Evolutionary conservation across 1,284 basidiomycete genomes (phyloP).

Genomic region (Papiliotrema laurentii): DNA sequence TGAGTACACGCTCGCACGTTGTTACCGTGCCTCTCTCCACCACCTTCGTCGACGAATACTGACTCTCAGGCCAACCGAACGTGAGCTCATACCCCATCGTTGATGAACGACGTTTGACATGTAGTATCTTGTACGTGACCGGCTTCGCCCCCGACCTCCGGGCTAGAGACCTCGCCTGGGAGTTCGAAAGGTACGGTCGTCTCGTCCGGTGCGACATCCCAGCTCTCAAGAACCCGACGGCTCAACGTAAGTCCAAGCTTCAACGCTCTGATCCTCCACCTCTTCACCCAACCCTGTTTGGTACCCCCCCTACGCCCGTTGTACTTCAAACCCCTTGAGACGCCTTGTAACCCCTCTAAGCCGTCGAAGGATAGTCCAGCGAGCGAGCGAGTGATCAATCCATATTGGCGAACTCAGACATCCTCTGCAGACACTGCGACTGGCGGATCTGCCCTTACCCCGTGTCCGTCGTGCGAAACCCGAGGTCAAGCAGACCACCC

Average conservation of each 20-base stretch:
- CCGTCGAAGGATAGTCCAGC: neutral
- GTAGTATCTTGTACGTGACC: constrained; percentile 74
- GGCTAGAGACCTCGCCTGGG: constrained; percentile 74
- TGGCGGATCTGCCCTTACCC: too few species aligned
- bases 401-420: too few species aligned
- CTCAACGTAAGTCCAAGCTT: constrained; percentile 39
- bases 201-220: constrained; percentile 74
- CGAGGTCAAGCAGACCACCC: too few species aligned
- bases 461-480: too few species aligned
- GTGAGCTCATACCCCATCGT: constrained; percentile 7
- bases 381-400: neutral
- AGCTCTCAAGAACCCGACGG: constrained; percentile 53
- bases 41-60: too few species aligned
- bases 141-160: constrained; percentile 74
- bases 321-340: neutral
- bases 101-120: too few species aligned
- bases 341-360: neutral
- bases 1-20: too few species aligned
- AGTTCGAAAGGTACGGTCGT: constrained; percentile 71
- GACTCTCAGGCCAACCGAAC: constrained; percentile 11
- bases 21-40: too few species aligned
- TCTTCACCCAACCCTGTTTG: neutral
- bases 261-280: neutral
- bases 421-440: too few species aligned
- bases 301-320: neutral